Conservation (phyloP, 2,329 filamentous ascomycete species). For the Emergomyces orientalis region DNA sequence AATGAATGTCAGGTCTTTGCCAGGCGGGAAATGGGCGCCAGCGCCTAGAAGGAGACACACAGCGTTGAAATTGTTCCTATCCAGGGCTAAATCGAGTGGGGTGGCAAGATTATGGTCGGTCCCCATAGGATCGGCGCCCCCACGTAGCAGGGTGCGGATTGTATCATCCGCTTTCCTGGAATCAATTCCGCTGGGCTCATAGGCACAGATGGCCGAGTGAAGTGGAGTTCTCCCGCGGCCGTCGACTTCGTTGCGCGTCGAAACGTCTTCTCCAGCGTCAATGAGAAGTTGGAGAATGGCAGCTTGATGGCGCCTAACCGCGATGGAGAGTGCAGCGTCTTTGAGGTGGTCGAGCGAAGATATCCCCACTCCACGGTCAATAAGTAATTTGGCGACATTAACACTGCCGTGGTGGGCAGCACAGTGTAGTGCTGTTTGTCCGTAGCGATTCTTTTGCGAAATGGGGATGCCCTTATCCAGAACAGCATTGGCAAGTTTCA, state of each 20-base stretch:
- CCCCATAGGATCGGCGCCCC: neutral
- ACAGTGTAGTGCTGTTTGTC: neutral
- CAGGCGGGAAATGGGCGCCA: neutral
- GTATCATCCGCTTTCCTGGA: neutral
- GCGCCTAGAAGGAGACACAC: neutral
- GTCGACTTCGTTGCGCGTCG: neutral
- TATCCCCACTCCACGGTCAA: neutral
- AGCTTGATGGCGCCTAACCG: neutral
- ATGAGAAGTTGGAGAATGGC: neutral
- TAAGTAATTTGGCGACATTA: neutral
- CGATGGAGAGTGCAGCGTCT: neutral
- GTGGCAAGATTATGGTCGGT: neutral
- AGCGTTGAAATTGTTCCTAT: neutral
- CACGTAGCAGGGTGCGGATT: neutral
- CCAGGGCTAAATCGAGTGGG: neutral
- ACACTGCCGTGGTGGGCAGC: neutral
- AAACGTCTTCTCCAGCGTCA: neutral
- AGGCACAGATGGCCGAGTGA: neutral
- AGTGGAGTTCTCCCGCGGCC: neutral
- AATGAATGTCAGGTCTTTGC: neutral
- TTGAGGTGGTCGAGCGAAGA: neutral
- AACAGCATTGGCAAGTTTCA: neutral
- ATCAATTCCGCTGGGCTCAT: neutral
- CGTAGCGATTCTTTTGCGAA: neutral
- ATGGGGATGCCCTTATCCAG: neutral